phyloP scores from a whole-genome alignment of 129 eudicot genomes.

The Helianthus annuus region DNA sequence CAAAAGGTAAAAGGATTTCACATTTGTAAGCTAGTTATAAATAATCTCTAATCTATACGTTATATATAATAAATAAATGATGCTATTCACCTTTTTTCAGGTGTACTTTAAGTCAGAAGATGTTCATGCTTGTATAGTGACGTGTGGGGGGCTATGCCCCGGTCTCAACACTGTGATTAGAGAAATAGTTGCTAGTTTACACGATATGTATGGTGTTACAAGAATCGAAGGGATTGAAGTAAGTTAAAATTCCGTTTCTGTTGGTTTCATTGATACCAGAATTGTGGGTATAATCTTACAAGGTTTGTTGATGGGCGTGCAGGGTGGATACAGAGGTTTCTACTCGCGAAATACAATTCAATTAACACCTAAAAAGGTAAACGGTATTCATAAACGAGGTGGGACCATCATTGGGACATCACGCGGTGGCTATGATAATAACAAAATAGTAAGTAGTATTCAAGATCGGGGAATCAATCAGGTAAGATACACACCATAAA shows the following conservation, averaged over 20 bases:
- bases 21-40: not conserved
- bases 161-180: slow-evolving; percentile 95
- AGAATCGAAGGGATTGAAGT: slow-evolving; percentile 77
- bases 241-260: slow-evolving; percentile 30
- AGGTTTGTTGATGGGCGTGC: slow-evolving; percentile 23
- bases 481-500: slow-evolving; percentile 37
- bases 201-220: slow-evolving; percentile 84
- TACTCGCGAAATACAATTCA: slow-evolving; percentile 75
- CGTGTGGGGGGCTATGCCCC: slow-evolving; percentile 96
- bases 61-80: not conserved
- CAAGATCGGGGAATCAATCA: slow-evolving; percentile 98
- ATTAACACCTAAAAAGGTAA: slow-evolving; percentile 67
- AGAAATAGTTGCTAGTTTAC: slow-evolving; percentile 75
- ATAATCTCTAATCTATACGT: not conserved
- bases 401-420: slow-evolving; percentile 94
- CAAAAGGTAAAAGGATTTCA: slow-evolving; percentile 52
- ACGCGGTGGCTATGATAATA: slow-evolving; percentile 86
- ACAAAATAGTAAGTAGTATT: slow-evolving; percentile 85
- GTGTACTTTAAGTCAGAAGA: slow-evolving; percentile 79
- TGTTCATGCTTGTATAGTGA: slow-evolving; percentile 86
- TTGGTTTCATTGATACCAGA: slow-evolving; percentile 7
- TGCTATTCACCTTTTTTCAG: slow-evolving; percentile 38
- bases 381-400: slow-evolving; percentile 93
- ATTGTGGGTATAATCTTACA: slow-evolving; percentile 13
- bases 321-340: slow-evolving; percentile 97